Evolutionary conservation across 495 filamentous ascomycete genomes (phyloP).

Genomic region (Aspergillus incahuasiensis): DNA sequence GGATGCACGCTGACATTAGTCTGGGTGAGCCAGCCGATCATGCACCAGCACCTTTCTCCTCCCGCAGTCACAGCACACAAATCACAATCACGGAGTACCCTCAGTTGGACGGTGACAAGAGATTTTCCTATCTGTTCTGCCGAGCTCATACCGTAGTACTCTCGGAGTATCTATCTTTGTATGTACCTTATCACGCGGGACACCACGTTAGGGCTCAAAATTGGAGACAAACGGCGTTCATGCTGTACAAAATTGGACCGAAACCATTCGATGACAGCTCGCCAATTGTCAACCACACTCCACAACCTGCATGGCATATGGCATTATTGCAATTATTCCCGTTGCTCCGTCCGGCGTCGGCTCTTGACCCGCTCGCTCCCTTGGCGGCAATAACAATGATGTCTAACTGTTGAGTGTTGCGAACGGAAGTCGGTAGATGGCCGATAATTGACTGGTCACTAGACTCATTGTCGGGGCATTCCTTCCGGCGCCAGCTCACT

Average conservation of each 20-base stretch:
- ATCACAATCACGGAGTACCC: not conserved
- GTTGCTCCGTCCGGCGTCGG: no score
- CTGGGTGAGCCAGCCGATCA: conserved; percentile 1
- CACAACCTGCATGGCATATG: not conserved
- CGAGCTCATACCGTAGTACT: no score
- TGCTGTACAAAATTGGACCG: not conserved
- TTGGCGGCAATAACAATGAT: not conserved
- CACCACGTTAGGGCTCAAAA: not conserved
- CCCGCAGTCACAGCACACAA: not conserved
- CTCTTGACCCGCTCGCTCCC: conserved; percentile 4
- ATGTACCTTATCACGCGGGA: no score
- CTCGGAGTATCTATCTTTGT: no score
- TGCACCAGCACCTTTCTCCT: not conserved
- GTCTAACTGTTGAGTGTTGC: not conserved
- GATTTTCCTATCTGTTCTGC: not conserved
- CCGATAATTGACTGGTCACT: not conserved
- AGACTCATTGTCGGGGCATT: not conserved
- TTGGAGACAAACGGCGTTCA: not conserved
- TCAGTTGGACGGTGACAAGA: no score
- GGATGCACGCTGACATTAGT: not conserved
- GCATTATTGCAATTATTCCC: not conserved
- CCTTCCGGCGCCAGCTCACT: not conserved
- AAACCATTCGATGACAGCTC: not conserved
- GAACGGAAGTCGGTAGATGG: not conserved
- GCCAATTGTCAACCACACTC: conserved; percentile 10